Base-by-base conservation (phyloP, 1,284 basidiomycete genomes). In the Sporisorium sorghi region DNA sequence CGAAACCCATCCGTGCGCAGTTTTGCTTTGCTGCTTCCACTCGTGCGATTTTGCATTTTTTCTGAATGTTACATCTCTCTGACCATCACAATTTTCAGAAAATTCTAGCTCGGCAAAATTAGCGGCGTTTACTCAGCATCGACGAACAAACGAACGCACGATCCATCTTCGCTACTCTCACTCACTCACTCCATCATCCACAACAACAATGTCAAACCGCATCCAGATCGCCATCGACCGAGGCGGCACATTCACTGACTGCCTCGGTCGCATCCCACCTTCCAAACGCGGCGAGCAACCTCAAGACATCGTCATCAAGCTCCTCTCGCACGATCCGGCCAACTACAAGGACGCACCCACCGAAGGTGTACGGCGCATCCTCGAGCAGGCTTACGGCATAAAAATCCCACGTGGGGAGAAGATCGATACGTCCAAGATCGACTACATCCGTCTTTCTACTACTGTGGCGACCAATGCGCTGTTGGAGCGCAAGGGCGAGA, bases 401-500 rank as follows among this genome's bases (percentile, higher is more conserved):
- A 87, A 86, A 63, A 91, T 93, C 49, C 88, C 90, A 0, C 87
- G 92, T 68, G 91, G 89, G 6, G 81, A 86, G 28, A 88, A 90
- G 52, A 88, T 95, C 19, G 88, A 90, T 17, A 93, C 92, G 0
- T 87, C 91, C 71, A 93, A 93, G 85, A 93, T 97, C 64, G 94
- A 96, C 78, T 94, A 93, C 83, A 94, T 97, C 70, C 89, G 94
- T 17, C 87, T 97, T 3, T 94, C 92, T 0, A 98, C 96, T 0
- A 99, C 96, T 0, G 94, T 98, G 2, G 96, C 93, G 0, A 99
- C 96, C 17, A 99, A 98, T 78, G 95, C 96, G 0, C 88, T 99
- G 0, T 88, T 99, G 6, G 96, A 98, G 83, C 90, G 96, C 39
- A 95, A 94, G 83, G 96, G 96, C 0, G 90, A 93, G 79, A 90